phyloP scores from a whole-genome alignment of 2,329 filamentous ascomycete species.

The Penicillium sp. region DNA sequence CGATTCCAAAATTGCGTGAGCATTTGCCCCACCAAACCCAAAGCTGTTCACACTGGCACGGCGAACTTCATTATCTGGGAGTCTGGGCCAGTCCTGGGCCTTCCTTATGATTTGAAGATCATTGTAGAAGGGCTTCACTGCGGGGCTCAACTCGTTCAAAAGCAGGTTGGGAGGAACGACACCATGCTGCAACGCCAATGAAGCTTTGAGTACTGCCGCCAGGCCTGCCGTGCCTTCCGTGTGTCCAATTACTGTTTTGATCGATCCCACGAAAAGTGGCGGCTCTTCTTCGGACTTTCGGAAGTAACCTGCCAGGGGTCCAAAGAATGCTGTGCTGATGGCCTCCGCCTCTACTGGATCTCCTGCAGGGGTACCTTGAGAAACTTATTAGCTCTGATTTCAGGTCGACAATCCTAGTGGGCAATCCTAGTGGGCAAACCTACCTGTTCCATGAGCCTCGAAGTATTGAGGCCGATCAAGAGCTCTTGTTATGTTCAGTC shows the following conservation, averaged over 20 bases:
- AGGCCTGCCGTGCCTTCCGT: constrained; percentile 36
- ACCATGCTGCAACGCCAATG: constrained; percentile 42
- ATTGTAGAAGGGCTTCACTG: constrained; percentile 22
- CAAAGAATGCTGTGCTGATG: constrained; percentile 24
- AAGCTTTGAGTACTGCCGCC: constrained; percentile 34
- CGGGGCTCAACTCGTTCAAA: constrained; percentile 29
- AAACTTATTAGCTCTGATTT: too few species aligned
- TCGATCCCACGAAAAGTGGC: constrained; percentile 29
- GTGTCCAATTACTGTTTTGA: constrained; percentile 37
- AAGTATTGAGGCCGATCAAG: constrained; percentile 42
- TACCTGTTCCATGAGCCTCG: constrained; percentile 49
- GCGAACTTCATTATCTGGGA: constrained; percentile 18
- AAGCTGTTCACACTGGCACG: constrained; percentile 51
- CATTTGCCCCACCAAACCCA: constrained; percentile 42
- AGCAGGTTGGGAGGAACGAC: constrained; percentile 31
- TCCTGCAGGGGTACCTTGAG: constrained; percentile 24
- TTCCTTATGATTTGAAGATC: constrained; percentile 24
- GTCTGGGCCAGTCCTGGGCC: constrained; percentile 22
- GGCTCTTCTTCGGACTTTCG: constrained; percentile 1
- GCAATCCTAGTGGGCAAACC: too few species aligned
- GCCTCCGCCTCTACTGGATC: constrained; percentile 25
- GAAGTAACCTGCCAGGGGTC: constrained; percentile 7
- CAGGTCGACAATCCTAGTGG: too few species aligned
- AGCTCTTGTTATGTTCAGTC: constrained; percentile 32
- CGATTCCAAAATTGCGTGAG: constrained; percentile 41